phyloP scores from a whole-genome alignment of 179 eudicot genomes.

The Corrigiola litoralis region DNA sequence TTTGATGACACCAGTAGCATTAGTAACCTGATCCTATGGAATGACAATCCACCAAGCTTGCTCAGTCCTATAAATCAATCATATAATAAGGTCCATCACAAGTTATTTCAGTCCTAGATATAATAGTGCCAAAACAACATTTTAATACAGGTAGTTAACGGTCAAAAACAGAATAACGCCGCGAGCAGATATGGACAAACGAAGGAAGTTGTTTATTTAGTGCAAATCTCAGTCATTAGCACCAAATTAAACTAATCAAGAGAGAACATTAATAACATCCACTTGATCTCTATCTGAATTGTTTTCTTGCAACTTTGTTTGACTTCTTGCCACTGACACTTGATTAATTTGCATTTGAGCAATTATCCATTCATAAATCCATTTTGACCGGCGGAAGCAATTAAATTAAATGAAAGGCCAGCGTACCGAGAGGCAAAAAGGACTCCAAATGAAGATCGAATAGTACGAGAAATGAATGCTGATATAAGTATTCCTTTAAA shows the following conservation, averaged over 20 bases:
- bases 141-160: slow-evolving; percentile 4
- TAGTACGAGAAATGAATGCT: no score
- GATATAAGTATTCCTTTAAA: no score
- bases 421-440: no score
- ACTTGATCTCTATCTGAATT: neutral
- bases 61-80: neutral
- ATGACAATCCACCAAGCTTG: neutral
- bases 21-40: no score
- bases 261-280: slow-evolving; percentile 14
- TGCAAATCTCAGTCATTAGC: slow-evolving; percentile 4
- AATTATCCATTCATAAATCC: no score
- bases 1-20: no score
- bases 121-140: neutral
- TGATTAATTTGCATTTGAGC: no score
- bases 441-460: no score
- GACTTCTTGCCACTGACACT: no score
- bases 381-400: no score
- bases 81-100: neutral
- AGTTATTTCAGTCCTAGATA: neutral
- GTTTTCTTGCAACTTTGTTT: neutral
- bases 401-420: no score
- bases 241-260: neutral
- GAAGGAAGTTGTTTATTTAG: neutral
- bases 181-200: slow-evolving; percentile 15
- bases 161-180: slow-evolving; percentile 13